Base-by-base conservation (phyloP, 2,329 filamentous ascomycete genomes). In the Colletotrichum abscissum region DNA sequence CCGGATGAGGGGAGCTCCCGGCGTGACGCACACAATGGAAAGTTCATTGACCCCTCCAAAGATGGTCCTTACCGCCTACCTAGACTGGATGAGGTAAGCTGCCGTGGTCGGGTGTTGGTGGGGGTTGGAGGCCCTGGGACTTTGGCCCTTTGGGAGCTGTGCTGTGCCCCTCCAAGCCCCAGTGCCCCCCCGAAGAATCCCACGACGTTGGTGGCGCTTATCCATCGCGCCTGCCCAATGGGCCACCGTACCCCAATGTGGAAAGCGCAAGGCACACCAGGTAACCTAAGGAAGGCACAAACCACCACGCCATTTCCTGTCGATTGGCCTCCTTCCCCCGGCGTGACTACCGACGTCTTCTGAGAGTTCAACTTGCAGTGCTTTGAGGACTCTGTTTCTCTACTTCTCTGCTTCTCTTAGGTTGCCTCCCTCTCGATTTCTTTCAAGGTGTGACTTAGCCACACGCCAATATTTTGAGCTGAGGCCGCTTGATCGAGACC, bases 1-100 rank as follows among this genome's bases (percentile, higher is more conserved):
- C 72, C 74, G 55, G 63, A 69, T 35, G 64, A 58, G 63, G 67
- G 64, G 68, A 66, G 64, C 65, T 74, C 42, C 30, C 62, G 62
- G 58, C 63, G 52, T 75, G 74, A 69, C 74, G 72, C 74, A 75
- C 16, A 35, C 33, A 12, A 35, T 35, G 33, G 33, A 42, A 42
- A 42, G 38, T 19, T 42, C 38, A 42, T 42, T 62, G 28, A 68
- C 57, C 63, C 26, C 59, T 56, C 72, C 28, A 58, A 52, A 52
- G 16, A 55, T 11, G 7, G 2, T 4, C 2, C 52, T 46, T 56
- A 75, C 74, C 74, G 74, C 74, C 63, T 72, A 33, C 63, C 7
- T 2, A 24, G 11, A 26, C 0, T 3, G 5, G 28, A 52, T 19
- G 7, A 33, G 28, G 19, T 49, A 19, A 14, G 5, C 46, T 12